Evolutionary conservation across 2,329 filamentous ascomycete species (phyloP).

Genomic region (Incumbomyces delicatus): DNA sequence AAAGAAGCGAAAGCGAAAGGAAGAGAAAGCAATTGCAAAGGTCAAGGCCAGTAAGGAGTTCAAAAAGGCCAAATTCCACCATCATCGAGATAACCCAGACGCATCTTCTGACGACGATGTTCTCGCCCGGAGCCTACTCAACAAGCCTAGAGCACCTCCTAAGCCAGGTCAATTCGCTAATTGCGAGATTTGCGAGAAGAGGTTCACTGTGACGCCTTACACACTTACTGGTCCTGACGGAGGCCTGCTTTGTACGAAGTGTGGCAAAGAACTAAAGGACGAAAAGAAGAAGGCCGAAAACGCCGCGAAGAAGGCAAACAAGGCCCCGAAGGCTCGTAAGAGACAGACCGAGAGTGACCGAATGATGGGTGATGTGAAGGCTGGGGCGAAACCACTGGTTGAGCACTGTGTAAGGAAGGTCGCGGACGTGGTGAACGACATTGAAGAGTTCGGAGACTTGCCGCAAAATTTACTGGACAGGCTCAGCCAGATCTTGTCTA

Average conservation of each 20-base stretch:
- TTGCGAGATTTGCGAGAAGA: slow-evolving; percentile 73
- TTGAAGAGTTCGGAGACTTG: slow-evolving; percentile 56
- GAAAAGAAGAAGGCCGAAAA: slow-evolving; percentile 55
- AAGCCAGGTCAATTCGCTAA: slow-evolving; percentile 81
- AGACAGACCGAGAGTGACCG: slow-evolving; percentile 75
- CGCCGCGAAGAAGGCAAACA: slow-evolving; percentile 38
- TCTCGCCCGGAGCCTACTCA: slow-evolving; percentile 42
- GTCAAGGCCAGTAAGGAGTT: slow-evolving; percentile 43
- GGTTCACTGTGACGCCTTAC: slow-evolving; percentile 89
- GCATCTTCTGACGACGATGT: slow-evolving; percentile 34
- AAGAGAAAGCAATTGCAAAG: slow-evolving; percentile 35
- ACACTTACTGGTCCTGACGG: slow-evolving; percentile 73
- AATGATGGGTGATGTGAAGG: slow-evolving; percentile 56
- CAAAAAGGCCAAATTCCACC: slow-evolving; percentile 37
- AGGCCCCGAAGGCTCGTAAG: slow-evolving; percentile 49
- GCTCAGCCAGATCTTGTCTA: slow-evolving; percentile 55
- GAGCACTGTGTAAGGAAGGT: slow-evolving; percentile 54
- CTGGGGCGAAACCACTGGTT: slow-evolving; percentile 34
- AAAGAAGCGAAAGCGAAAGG: slow-evolving; percentile 49
- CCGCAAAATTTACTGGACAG: slow-evolving; percentile 47
- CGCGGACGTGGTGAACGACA: slow-evolving; percentile 52
- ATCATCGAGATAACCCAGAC: slow-evolving; percentile 29
- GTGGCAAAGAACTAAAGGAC: slow-evolving; percentile 63
- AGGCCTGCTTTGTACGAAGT: slow-evolving; percentile 73
- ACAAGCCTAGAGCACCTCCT: slow-evolving; percentile 39